Conservation (phyloP, 495 filamentous ascomycete genomes). For the Penicillium flavigenum region DNA sequence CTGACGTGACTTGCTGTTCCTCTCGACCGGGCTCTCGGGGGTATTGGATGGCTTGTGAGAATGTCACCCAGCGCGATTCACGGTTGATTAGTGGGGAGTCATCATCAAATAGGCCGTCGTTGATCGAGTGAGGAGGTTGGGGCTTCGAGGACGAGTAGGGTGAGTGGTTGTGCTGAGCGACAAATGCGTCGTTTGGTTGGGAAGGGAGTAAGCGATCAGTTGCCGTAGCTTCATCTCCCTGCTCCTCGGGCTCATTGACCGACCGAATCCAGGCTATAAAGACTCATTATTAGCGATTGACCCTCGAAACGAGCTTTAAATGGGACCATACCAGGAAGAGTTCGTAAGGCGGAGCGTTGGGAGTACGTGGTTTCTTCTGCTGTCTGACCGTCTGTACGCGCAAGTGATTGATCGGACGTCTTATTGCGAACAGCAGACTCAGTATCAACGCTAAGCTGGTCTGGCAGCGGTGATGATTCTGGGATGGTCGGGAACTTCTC, state of each 20-base stretch:
- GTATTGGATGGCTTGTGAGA: conserved; percentile 55
- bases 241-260: conserved; percentile 30
- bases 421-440: conserved; percentile 23
- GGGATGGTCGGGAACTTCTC: conserved; percentile 23
- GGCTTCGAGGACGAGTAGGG: conserved; percentile 43
- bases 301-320: neutral
- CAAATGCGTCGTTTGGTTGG: conserved; percentile 50
- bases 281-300: conserved; percentile 14
- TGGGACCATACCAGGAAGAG: conserved; percentile 34
- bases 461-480: conserved; percentile 7
- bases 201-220: conserved; percentile 41
- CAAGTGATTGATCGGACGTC: conserved; percentile 19
- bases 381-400: conserved; percentile 23
- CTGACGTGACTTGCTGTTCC: conserved; percentile 50
- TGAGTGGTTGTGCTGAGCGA: conserved; percentile 61
- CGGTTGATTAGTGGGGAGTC: conserved; percentile 19
- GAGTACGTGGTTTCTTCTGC: conserved; percentile 17
- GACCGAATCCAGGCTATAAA: conserved; percentile 42
- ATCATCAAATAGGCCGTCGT: conserved; percentile 12
- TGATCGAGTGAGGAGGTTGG: conserved; percentile 12
- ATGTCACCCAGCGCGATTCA: conserved; percentile 62
- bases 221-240: conserved; percentile 32
- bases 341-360: conserved; percentile 23
- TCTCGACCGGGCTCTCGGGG: conserved; percentile 49
- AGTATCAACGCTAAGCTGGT: conserved; percentile 26